Evolutionary conservation across 139 green algal genomes (phyloP).

Genomic region (Chlamydomonas asymmetrica): DNA sequence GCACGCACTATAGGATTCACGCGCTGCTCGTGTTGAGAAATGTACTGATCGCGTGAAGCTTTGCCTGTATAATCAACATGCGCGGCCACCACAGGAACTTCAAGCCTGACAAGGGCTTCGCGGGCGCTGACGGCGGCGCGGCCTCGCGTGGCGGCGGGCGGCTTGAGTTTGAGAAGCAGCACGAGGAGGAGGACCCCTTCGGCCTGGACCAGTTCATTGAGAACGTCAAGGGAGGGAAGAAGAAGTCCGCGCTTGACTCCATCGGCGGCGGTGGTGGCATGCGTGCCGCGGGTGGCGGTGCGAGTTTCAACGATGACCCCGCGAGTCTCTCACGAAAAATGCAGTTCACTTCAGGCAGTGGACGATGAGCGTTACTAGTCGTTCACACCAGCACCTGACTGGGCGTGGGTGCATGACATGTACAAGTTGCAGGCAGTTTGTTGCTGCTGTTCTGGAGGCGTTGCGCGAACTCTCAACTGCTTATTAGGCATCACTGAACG

Average conservation of each 20-base stretch:
- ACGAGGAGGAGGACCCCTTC: conserved; percentile 91
- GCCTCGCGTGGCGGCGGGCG: conserved; percentile 29
- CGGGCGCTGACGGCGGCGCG: conserved; percentile 32
- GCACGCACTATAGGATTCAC: too few species aligned
- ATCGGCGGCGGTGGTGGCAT: conserved; percentile 71
- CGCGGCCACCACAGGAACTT: too few species aligned
- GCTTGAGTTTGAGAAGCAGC: conserved; percentile 89
- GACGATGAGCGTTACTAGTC: conserved; percentile 7
- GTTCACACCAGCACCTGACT: too few species aligned
- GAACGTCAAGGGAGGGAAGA: conserved; percentile 56
- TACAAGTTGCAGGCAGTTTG: too few species aligned
- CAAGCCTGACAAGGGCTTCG: conserved; percentile 91
- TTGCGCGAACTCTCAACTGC: too few species aligned
- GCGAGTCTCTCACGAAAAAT: conserved; percentile 41
- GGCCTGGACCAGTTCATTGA: conserved; percentile 90
- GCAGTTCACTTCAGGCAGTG: conserved; percentile 41
- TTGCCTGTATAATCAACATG: too few species aligned
- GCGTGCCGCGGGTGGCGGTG: conserved; percentile 67
- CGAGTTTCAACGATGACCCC: conserved; percentile 48
- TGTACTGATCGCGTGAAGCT: too few species aligned
- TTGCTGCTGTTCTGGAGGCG: too few species aligned
- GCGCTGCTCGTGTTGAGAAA: too few species aligned
- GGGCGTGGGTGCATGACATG: too few species aligned
- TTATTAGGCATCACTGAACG: too few species aligned
- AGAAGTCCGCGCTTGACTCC: conserved; percentile 53